Evolutionary conservation across 108 stramenopile species (phyloP).

Genomic region (Nitzschia inconspicua): DNA sequence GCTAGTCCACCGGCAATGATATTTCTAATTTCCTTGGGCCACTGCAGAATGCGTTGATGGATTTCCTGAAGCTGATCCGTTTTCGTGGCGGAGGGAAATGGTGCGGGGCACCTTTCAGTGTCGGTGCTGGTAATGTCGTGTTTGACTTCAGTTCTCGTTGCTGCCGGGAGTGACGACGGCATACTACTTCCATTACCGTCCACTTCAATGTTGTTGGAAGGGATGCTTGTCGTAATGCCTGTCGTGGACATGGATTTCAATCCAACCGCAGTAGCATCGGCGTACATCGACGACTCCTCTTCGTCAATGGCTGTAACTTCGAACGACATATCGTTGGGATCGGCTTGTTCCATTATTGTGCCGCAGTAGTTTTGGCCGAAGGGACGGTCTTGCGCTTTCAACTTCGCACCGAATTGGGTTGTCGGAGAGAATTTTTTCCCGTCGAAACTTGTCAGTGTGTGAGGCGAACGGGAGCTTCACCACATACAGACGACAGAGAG

Average conservation of each 20-base stretch:
- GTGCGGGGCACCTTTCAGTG: not conserved
- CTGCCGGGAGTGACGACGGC: too few relatives aligned
- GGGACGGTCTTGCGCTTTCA: too few relatives aligned
- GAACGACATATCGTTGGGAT: slow-evolving; percentile 6
- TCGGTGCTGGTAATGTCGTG: not conserved
- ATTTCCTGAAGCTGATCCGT: slow-evolving; percentile 1
- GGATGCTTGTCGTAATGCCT: not conserved
- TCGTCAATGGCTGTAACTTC: slow-evolving; percentile 2
- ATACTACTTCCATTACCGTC: too few relatives aligned
- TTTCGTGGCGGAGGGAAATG: not conserved
- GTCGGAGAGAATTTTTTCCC: too few relatives aligned
- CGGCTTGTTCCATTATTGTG: slow-evolving; percentile 3
- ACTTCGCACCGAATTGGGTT: too few relatives aligned
- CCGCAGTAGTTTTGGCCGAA: too few relatives aligned
- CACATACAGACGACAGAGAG: too few relatives aligned
- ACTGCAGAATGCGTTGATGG: slow-evolving; percentile 13
- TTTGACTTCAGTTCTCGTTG: too few relatives aligned
- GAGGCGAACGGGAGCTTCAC: too few relatives aligned
- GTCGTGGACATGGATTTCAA: not conserved
- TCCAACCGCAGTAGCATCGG: too few relatives aligned
- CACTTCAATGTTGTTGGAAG: not conserved
- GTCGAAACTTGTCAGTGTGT: too few relatives aligned
- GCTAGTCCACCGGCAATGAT: slow-evolving; percentile 74
- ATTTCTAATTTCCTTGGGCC: slow-evolving; percentile 79
- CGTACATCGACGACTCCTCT: not conserved